Base-by-base conservation (phyloP, 805 yeast species). In the Wickerhamiella vanderwaltii region DNA sequence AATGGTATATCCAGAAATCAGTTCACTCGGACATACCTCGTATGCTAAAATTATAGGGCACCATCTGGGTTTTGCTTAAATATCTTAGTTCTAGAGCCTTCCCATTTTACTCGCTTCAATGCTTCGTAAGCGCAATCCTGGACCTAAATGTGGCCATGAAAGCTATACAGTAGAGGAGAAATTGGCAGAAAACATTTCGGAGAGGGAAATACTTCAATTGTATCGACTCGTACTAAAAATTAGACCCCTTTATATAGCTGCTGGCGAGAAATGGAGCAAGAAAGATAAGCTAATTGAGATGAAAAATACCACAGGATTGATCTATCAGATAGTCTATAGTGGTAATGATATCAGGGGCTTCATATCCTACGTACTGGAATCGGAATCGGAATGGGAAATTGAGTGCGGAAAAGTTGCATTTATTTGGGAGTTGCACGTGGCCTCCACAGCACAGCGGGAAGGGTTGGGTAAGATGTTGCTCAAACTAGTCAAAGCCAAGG, bases 391-490 rank as follows among this genome's bases (percentile, higher is more conserved):
- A 20, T 25, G 17, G 26, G 18, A 17, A 33, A 16, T 11, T 6
- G 23, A 35, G 5, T n/a, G n/a, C n/a, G n/a, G n/a, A n/a, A 39
- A 43, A 2, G 45, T 39, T 11, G 39, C 49, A 6, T 57, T 50
- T 35, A 43, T 57, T 19, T 57, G 54, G 38, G 61, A 57, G 45
- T 40, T 57, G 28, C 61, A 57, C 34, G 55, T 54, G 20, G 28
- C 29, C 6, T 31, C 41, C 7, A 29, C 24, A 12, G 18, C 11
- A n/a, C 47, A 35, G 22, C 50, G 57, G 13, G 36, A 39, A 34
- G 53, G 55, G 6, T 29, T 54, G 5, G 61, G 56, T 15, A 15
- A 23, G 13, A 17, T 19, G 13, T 41, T 56, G 25, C 29, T 56
- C 35, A 43, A 43, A 13, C 9, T 17, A 6, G 52, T 51, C 7